Evolutionary conservation across 108 stramenopile genomes (phyloP), one percentile per base, ranked within the genome.

Genomic region (Cyclotella cryptica): DNA sequence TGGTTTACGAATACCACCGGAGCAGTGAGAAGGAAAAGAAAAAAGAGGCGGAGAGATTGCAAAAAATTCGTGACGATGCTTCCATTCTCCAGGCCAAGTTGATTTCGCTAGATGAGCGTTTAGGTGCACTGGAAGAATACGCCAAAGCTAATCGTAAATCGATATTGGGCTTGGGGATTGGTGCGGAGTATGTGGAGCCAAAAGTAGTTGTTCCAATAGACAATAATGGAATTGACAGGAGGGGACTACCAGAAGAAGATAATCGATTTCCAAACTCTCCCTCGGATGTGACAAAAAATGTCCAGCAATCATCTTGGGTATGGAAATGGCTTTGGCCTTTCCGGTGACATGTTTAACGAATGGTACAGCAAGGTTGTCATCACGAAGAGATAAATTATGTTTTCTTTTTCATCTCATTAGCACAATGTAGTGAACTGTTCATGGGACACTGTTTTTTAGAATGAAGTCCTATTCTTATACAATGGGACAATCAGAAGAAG

Each of bases 1-100:
- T 92, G 12, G 80, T 91, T 0, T 95, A 76, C 57, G 94, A 96
- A 78, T 96, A 93, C 72, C 76, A 90, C 62, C 78, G 90, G 49
- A 83, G 80, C 24, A 77, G 77, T 41, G 86, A 89, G 66, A 89
- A 86, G 54, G 81, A 75, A 14, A 69, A 62, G 60, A 61, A 55
- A 30, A 93, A 96, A 69, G 85, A 87, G 22, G 84, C 85, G 69
- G 43, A 41, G 21, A 44, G 74, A n/a, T 66, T 84, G 41, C 61
- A 79, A 70, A 57, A 78, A 47, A 84, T 82, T 28, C 72, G 82
- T 30, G 89, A 82, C 22, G 81, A 85, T 14, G 81, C 84, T 35
- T 57, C 83, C 49, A 84, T 65, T 19, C 66, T 95, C 57, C 82
- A 92, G 63, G 89, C 88, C 1, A 91, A 92, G 77, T 73, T 95